Evolutionary conservation across 805 yeast species (phyloP), one percentile per base, ranked within the genome.

Genomic region (Lachancea meyersii): DNA sequence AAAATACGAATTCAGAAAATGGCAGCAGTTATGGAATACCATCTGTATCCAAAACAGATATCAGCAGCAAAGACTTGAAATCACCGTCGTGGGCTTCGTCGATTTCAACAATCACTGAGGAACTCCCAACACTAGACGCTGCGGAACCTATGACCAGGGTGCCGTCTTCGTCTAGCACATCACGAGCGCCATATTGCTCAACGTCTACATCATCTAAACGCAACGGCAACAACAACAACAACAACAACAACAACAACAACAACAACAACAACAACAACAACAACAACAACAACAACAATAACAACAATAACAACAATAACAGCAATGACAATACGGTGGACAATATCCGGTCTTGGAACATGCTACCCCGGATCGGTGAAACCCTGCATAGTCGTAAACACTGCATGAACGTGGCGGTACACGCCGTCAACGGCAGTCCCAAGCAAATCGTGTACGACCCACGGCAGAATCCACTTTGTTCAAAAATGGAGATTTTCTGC

Each of bases 401-500:
- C 18, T 53, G 56, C 28, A 51, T 52, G 41, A 55, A 55, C 33
- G 39, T 52, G 7, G 53, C 53, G 2, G 43, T 43, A 17, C 45
- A 55, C 11, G 47, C 50, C 16, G 48, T 48, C 26, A 57, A 57
- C 47, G 61, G 59, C 2, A 57, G 51, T 32, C 45, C 48, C 6
- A 53, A 52, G 41, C 48, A 49, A 34, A 45, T 59, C 8, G 44
- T 48, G 23, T 60, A 60, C 44, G 53, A 54, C 14, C 58, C 61
- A 7, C 43, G 44, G 2, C 53, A 51, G 43, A 60, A 60, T 30
- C 48, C 51, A 14, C 44, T 46, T 11, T 54, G 59, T 17, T 46
- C 48, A 4, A 39, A 47, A 23, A 47, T 60, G 48, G 57, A 57
- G 34, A 41, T 57, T 8, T 60, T 60, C 20, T 41, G 51, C 18